Percentiles rank a stretch among this genome's conserved stretches.
phyloP scores from a whole-genome alignment of 768 basidiomycete species.

The Coprinellus micaceus region DNA sequence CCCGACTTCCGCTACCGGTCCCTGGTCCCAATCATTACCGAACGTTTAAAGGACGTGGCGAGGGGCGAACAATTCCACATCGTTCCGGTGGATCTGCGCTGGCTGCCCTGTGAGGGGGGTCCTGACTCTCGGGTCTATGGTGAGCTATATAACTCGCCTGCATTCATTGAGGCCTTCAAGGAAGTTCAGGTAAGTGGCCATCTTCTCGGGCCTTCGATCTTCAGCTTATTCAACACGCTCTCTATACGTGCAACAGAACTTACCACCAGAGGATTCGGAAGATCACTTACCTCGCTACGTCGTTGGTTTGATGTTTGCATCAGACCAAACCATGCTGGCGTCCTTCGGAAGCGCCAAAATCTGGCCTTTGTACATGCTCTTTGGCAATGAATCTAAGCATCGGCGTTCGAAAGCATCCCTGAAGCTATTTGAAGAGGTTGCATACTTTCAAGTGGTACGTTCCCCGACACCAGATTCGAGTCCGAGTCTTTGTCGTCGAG shows the following conservation, averaged over 20 bases:
- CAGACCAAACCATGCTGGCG: neutral
- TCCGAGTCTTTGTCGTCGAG: too few relatives aligned
- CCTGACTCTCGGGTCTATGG: conserved; percentile 11
- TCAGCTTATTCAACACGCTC: too few relatives aligned
- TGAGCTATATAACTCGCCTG: conserved; percentile 20
- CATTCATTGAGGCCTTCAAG: conserved; percentile 15
- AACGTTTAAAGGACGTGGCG: neutral
- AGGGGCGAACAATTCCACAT: conserved; percentile 10
- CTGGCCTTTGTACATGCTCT: neutral
- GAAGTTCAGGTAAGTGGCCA: neutral
- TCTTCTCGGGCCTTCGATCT: too few relatives aligned
- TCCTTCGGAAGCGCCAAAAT: neutral
- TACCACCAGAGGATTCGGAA: neutral
- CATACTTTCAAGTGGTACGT: neutral
- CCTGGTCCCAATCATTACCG: neutral
- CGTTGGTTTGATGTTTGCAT: conserved; percentile 8
- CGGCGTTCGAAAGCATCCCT: neutral
- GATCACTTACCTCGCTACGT: conserved; percentile 15
- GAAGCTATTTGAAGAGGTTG: neutral
- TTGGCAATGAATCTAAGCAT: neutral
- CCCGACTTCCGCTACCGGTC: conserved; percentile 1
- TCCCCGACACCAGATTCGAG: conserved; percentile 10
- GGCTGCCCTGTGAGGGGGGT: conserved; percentile 2
- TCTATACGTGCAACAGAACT: too few relatives aligned
- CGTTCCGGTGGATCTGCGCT: conserved; percentile 13